Percentiles rank a stretch among this genome's conserved stretches.
Evolutionary conservation across 2,329 filamentous ascomycete genomes (phyloP).

Genomic region (Aspergillus tamarii): DNA sequence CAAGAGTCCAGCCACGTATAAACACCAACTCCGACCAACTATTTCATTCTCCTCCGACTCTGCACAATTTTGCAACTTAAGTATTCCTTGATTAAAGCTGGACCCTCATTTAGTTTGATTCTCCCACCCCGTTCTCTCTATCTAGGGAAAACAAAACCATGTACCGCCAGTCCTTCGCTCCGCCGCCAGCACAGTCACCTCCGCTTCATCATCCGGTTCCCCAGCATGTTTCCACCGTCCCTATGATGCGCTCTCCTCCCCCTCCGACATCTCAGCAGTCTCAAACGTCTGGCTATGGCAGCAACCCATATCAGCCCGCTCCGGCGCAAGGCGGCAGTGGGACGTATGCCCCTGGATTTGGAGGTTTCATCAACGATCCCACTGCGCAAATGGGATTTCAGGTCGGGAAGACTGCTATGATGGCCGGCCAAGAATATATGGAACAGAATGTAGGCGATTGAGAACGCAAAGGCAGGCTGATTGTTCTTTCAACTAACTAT

Average conservation of each 20-base stretch:
- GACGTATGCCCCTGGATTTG: constrained; percentile 65
- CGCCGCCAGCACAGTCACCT: constrained; percentile 75
- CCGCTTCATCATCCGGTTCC: constrained; percentile 96
- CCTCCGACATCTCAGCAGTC: constrained; percentile 75
- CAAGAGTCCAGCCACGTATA: constrained; percentile 38
- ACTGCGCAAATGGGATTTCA: constrained; percentile 94
- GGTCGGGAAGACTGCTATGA: constrained; percentile 88
- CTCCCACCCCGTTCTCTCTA: constrained; percentile 11
- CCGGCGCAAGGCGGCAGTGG: constrained; percentile 45
- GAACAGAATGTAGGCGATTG: constrained; percentile 79
- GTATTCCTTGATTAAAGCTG: constrained; percentile 11
- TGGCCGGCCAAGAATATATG: constrained; percentile 89
- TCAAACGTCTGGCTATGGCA: constrained; percentile 55
- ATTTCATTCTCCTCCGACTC: constrained; percentile 1
- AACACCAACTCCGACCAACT: constrained; percentile 24
- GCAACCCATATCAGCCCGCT: constrained; percentile 53
- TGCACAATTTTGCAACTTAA: constrained; percentile 1
- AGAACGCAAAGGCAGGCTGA: background rate
- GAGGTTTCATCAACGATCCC: constrained; percentile 93
- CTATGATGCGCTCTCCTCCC: constrained; percentile 92
- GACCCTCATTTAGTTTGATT: constrained; percentile 9
- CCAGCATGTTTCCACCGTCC: constrained; percentile 97
- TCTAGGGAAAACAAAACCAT: constrained; percentile 52
- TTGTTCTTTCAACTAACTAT: background rate
- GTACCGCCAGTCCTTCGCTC: constrained; percentile 84